Evolutionary conservation across 2,329 filamentous ascomycete species (phyloP).

Genomic region (Trichothecium roseum): DNA sequence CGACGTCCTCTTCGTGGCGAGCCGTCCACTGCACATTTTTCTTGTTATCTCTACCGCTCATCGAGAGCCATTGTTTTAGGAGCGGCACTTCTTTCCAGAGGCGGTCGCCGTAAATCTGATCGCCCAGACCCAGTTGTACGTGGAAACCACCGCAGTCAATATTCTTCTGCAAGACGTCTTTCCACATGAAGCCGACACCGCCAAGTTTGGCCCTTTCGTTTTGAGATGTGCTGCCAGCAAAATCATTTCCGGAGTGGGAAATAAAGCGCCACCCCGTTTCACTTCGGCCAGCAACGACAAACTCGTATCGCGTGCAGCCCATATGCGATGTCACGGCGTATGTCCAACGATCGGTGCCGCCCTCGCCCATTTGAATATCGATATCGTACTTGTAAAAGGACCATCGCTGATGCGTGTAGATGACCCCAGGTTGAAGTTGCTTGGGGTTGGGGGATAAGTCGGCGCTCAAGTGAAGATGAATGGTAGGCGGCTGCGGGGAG

Average conservation of each 20-base stretch:
- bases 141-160: slow-evolving; percentile 94
- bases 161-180: slow-evolving; percentile 95
- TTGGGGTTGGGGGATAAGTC: slow-evolving; percentile 89
- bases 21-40: slow-evolving; percentile 89
- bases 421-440: slow-evolving; percentile 71
- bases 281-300: slow-evolving; percentile 80
- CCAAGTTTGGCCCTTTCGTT: slow-evolving; percentile 79
- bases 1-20: slow-evolving; percentile 88
- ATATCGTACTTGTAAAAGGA: slow-evolving; percentile 93
- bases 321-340: slow-evolving; percentile 96
- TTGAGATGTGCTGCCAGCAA: slow-evolving; percentile 75
- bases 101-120: slow-evolving; percentile 91
- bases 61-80: slow-evolving; percentile 88
- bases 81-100: slow-evolving; percentile 94
- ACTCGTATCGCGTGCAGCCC: slow-evolving; percentile 96
- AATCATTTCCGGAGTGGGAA: slow-evolving; percentile 93
- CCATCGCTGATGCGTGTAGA: slow-evolving; percentile 87
- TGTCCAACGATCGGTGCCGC: slow-evolving; percentile 77
- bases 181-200: slow-evolving; percentile 95
- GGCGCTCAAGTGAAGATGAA: slow-evolving; percentile 83
- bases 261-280: slow-evolving; percentile 95
- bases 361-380: slow-evolving; percentile 81
- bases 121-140: slow-evolving; percentile 80
- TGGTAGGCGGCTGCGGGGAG: slow-evolving; percentile 82
- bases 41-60: slow-evolving; percentile 85